Evolutionary conservation across 2,329 filamentous ascomycete genomes (phyloP), one percentile per base, ranked within the genome.

Genomic region (Aspergillus ruber): DNA sequence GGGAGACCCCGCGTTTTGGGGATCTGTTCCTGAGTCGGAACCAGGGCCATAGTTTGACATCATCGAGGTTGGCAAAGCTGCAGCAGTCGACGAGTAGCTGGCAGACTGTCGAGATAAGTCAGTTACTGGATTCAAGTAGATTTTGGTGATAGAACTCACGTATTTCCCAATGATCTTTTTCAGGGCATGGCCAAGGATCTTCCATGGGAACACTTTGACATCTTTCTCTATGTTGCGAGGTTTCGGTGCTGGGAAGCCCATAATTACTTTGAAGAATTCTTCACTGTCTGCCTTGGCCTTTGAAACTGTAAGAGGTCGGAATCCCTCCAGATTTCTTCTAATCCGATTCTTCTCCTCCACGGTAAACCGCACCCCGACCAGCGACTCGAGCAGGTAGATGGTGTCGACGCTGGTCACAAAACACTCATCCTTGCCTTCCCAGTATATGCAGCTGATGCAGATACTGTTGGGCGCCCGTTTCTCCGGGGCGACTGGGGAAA

Each of bases 91-190:
- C n/a, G 82, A 81, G 63, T 84, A 85, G 64, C 80, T 84, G 49
- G 82, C 82, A 57, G 82, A 84, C 81, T 84, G 58, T 51, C 48
- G 45, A 13, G 10, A 44, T 32, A 43, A 36, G 36, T 9, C 25
- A 58, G 46, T 64, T 51, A 61, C 58, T 48, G 51, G 50, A 53
- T 54, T 55, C 52, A 49, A 60, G 55, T 53, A 59, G 56, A 45
- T 40, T 8, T 13, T 15, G 3, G 13, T 20, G 43, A 33, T 33
- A 18, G 32, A 42, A 79, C 81, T 71, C 73, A 83, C 81, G 69
- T 97, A 98, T 85, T 98, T 98, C 61, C 88, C 85, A 65, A 98
- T 95, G 62, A 98, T 97, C 76, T 98, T 98, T 79, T 94, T 95
- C 56, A 98, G 78, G 0, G 93, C 91, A 50, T 83, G 80, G 43